phyloP scores from a whole-genome alignment of 75 land plant genomes.

The Pinus tabuliformis region DNA sequence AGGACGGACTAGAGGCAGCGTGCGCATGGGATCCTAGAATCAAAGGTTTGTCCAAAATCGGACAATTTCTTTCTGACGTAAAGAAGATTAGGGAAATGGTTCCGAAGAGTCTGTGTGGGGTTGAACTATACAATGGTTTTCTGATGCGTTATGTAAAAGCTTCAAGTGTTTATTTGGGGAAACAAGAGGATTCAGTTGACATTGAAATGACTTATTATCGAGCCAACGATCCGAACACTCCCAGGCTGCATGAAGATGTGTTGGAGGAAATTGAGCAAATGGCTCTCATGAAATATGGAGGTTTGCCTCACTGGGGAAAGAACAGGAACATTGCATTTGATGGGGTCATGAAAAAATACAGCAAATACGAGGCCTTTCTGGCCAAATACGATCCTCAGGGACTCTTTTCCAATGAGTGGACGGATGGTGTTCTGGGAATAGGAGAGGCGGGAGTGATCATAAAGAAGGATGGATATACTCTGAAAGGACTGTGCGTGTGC shows the following conservation, averaged over 20 bases:
- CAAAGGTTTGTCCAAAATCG: too few species aligned
- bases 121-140: constrained; percentile 17
- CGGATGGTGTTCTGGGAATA: constrained; percentile 21
- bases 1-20: not conserved
- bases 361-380: not conserved
- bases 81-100: constrained; percentile 8
- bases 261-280: constrained; percentile 32
- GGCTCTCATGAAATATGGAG: constrained; percentile 19
- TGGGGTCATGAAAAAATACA: not conserved
- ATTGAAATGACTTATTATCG: constrained; percentile 18
- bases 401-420: constrained; percentile 26
- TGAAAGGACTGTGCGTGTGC: constrained; percentile 37
- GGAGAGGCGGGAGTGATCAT: not conserved
- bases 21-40: constrained; percentile 12
- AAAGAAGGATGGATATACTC: constrained; percentile 24
- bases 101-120: constrained; percentile 10
- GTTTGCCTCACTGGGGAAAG: constrained; percentile 36
- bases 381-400: constrained; percentile 15
- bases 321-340: constrained; percentile 17
- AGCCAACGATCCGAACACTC: not conserved
- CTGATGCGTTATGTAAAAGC: constrained; percentile 10
- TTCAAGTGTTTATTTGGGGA: constrained; percentile 17
- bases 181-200: constrained; percentile 11
- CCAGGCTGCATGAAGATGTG: constrained; percentile 15
- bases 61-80: not conserved